Evolutionary conservation across 2,329 filamentous ascomycete genomes (phyloP), one percentile per base, ranked within the genome.

Genomic region (Magnaporthiopsis rhizophila): DNA sequence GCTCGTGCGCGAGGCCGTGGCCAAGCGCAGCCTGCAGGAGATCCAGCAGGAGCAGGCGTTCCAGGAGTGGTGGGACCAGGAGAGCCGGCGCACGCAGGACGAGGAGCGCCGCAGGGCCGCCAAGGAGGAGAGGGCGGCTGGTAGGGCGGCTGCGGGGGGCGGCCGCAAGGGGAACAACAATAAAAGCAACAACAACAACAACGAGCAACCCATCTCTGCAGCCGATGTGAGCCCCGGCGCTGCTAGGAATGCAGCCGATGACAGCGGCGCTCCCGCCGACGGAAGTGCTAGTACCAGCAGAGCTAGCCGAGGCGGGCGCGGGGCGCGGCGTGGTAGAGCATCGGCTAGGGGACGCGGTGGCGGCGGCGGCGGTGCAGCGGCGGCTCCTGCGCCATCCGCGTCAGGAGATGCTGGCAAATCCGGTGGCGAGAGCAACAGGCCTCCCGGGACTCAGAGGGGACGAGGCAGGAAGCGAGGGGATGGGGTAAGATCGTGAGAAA

Each of bases 41-140:
- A 99, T 99, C 65, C 95, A 99, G 74, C 87, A 95, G 68, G 95
- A 99, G 76, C 95, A 99, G 73, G 92, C 92, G 62, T 99, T 99
- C 73, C 91, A 97, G 73, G 88, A 96, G 73, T 97, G 93, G 92
- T 97, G 92, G 92, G 91, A 96, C 69, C 87, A 90, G 67, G 93
- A 97, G 75, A 92, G 88, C 70, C 83, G 83, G 66, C 82, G 90
- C 34, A 85, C 89, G 53, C 88, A 89, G 68, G 85, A 89, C 68
- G 86, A 86, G 66, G 83, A 85, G 66, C 80, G 81, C 3, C 72
- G 76, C 59, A 74, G 77, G 62, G 71, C 74, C 30, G 72, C 72
- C 45, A 76, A 74, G 65, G 76, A 77, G 59, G 58, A 24, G 56
- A 18, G 45, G 24, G n/a, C 53, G 18, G 60, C 60, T 5, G 38